phyloP scores from a whole-genome alignment of 192 early-diverging fungal species.

The Glomus cerebriforme region DNA sequence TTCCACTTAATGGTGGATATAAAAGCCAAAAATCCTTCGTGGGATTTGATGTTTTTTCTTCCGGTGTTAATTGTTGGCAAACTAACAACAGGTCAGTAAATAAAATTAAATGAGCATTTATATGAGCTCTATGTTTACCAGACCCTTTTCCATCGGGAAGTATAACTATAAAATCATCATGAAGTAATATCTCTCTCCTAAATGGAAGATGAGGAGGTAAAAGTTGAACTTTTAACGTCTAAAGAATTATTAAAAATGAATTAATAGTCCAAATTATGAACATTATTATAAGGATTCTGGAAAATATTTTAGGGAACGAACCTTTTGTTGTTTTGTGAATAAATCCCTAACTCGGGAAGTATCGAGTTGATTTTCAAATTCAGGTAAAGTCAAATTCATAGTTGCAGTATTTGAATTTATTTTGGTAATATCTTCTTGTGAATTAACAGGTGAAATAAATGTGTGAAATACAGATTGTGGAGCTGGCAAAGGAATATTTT shows the following conservation, averaged over 20 bases:
- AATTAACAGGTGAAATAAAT: not conserved
- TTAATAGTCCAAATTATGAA: not conserved
- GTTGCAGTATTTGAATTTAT: not conserved
- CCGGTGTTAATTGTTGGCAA: constrained; percentile 26
- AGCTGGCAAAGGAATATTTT: not conserved
- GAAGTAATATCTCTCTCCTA: constrained; percentile 37
- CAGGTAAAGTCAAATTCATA: not conserved
- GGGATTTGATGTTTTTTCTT: not conserved
- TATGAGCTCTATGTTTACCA: constrained; percentile 34
- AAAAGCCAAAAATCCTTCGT: constrained; percentile 40
- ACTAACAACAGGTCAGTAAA: constrained; percentile 49
- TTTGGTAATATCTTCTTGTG: not conserved
- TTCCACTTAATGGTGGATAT: constrained; percentile 50
- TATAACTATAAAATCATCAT: constrained; percentile 37
- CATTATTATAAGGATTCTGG: not conserved
- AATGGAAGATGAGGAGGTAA: constrained; percentile 23
- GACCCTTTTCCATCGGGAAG: constrained; percentile 19
- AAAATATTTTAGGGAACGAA: constrained; percentile 13
- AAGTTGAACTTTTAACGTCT: not conserved
- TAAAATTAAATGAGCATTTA: constrained; percentile 44
- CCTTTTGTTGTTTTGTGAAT: constrained; percentile 52
- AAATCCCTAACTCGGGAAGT: constrained; percentile 47
- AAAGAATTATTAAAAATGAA: not conserved
- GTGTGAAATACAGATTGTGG: not conserved
- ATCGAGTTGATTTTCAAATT: constrained; percentile 47